phyloP scores from a whole-genome alignment of 2,329 filamentous ascomycete genomes.

The Colletotrichum sp. region DNA sequence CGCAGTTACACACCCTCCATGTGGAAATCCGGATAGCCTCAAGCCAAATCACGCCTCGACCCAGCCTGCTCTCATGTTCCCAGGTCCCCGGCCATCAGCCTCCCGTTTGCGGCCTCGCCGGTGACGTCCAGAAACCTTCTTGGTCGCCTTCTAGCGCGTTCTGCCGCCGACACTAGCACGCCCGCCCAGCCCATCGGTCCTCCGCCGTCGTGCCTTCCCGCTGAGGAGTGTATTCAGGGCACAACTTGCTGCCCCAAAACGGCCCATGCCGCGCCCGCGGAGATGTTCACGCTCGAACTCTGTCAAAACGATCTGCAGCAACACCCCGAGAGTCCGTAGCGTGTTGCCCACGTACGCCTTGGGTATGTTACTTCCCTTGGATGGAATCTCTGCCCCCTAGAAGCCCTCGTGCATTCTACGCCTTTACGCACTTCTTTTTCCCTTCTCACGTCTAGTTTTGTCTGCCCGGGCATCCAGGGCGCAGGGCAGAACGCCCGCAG shows the following conservation, averaged over 20 bases:
- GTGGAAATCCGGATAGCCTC: neutral
- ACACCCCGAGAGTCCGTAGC: slow-evolving; percentile 7
- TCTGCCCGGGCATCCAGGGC: neutral
- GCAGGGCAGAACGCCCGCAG: neutral
- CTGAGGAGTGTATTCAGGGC: neutral
- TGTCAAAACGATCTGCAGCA: neutral
- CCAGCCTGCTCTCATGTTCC: neutral
- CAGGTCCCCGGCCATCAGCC: neutral
- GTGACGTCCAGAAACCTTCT: slow-evolving; percentile 19
- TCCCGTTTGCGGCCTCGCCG: slow-evolving; percentile 18
- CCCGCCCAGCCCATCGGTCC: neutral
- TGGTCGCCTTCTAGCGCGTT: slow-evolving; percentile 15
- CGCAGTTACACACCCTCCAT: slow-evolving; percentile 11
- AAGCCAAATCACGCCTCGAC: neutral
- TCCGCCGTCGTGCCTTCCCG: neutral
- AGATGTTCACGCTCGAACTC: neutral
- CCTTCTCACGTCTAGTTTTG: neutral
- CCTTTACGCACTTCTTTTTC: neutral
- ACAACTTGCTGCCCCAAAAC: neutral
- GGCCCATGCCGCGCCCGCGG: neutral
- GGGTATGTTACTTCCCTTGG: neutral
- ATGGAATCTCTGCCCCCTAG: neutral
- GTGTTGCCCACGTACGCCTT: neutral
- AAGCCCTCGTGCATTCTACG: neutral
- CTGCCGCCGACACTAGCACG: neutral